A percentile compares a stretch with the other conserved stretches of the same genome.
phyloP scores from a whole-genome alignment of 192 early-diverging fungal genomes.

The Mortierella claussenii region DNA sequence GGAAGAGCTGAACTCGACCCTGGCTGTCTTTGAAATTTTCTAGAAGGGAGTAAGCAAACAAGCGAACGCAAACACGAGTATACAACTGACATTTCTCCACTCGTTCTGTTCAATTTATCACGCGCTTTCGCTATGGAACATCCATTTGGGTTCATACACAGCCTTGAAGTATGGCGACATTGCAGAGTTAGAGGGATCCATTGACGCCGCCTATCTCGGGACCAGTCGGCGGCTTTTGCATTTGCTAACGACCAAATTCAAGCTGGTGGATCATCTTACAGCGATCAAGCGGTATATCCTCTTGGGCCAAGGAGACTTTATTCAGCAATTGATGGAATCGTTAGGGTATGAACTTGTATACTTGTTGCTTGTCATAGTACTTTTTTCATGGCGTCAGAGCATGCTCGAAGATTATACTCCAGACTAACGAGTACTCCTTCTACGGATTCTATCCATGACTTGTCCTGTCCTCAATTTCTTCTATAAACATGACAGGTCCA shows the following conservation, averaged over 20 bases:
- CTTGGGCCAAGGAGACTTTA: slow-evolving; percentile 95
- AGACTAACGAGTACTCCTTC: no score
- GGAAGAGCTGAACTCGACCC: no score
- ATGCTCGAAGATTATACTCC: no score
- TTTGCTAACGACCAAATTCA: slow-evolving; percentile 81
- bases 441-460: not conserved
- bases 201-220: slow-evolving; percentile 74
- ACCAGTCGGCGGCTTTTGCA: slow-evolving; percentile 84
- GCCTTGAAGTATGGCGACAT: slow-evolving; percentile 75
- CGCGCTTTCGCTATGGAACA: not conserved
- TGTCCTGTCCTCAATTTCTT: not conserved
- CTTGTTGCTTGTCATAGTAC: no score
- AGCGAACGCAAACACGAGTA: no score
- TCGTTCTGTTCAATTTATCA: not conserved
- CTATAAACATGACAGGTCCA: slow-evolving; percentile 31
- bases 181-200: slow-evolving; percentile 75
- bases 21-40: no score
- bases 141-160: not conserved
- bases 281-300: slow-evolving; percentile 92
- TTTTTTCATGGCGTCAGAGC: no score
- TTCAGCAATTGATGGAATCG: slow-evolving; percentile 86
- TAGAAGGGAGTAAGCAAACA: no score
- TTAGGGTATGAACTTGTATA: slow-evolving; percentile 67
- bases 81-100: no score
- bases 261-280: slow-evolving; percentile 84